These are phyloP conservation scores for Aspergillus alliaceus DNA, from an alignment of 2,329 filamentous ascomycete species.

Conservation along the genomic window DNA sequence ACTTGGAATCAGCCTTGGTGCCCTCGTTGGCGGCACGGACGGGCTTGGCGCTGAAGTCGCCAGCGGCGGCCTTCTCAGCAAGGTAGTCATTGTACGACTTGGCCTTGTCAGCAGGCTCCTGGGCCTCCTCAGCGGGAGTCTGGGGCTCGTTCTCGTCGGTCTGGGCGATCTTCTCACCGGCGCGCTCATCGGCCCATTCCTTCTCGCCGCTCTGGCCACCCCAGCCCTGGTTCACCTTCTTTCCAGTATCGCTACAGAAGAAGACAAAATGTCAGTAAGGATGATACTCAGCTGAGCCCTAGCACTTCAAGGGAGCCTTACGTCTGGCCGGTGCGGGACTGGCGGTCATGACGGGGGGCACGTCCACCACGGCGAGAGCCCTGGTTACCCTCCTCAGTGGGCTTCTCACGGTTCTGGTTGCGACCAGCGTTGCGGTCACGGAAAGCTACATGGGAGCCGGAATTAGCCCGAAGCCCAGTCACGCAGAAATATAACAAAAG, in stretches of 20 bases:
- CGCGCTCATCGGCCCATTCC: constrained; percentile 88
- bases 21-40: constrained; percentile 93
- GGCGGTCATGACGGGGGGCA: constrained; percentile 58
- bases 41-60: constrained; percentile 62
- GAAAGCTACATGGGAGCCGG: constrained; percentile 63
- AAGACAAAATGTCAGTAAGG: constrained; percentile 2
- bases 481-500: constrained; percentile 2
- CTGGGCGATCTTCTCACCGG: constrained; percentile 84
- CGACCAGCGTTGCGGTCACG: constrained; percentile 82
- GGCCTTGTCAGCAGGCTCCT: constrained; percentile 78
- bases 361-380: constrained; percentile 50
- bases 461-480: constrained; percentile 14
- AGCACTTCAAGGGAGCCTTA: constrained; percentile 42
- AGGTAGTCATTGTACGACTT: constrained; percentile 90
- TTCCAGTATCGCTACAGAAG: constrained; percentile 42
- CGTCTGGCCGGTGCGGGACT: constrained; percentile 61
- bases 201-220: constrained; percentile 77
- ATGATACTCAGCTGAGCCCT: background rate
- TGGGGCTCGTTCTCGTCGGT: constrained; percentile 74
- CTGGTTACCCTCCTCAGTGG: constrained; percentile 66
- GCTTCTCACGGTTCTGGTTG: constrained; percentile 77
- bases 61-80: constrained; percentile 71
- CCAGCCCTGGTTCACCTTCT: constrained; percentile 76
- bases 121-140: constrained; percentile 48
- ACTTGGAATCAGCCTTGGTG: constrained; percentile 84